Percentiles rank a stretch among this genome's conserved stretches.
These are phyloP conservation scores for Aethionema arabicum DNA, from an alignment of 345 rosid species.

Conservation along the genomic window DNA sequence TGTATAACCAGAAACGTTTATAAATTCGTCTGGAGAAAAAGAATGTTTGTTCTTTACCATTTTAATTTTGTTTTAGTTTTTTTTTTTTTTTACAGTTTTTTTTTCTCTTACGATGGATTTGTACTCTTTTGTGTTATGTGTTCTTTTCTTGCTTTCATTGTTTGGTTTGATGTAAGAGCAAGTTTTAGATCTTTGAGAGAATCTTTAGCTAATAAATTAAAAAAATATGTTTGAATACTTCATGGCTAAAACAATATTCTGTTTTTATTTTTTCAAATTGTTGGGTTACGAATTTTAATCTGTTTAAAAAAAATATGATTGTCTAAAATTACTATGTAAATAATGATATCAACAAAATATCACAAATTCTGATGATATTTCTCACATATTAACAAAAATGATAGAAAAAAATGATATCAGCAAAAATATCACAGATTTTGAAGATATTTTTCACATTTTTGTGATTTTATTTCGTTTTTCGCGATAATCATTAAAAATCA, in stretches of 20 bases:
- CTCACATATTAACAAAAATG: no score
- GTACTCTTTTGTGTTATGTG: background rate
- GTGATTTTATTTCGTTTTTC: no score
- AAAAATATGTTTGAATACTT: background rate
- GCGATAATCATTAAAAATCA: no score
- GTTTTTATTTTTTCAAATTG: no score
- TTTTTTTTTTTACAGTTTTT: constrained; percentile 11
- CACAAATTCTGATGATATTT: no score
- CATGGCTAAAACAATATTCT: background rate
- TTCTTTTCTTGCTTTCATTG: constrained; percentile 8
- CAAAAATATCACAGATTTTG: no score
- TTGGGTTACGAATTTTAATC: no score
- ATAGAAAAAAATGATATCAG: no score
- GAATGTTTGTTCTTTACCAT: background rate
- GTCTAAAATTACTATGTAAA: no score
- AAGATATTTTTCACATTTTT: no score
- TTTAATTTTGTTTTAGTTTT: constrained; percentile 16
- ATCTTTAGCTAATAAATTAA: background rate
- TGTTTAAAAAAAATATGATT: no score
- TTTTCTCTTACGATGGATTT: constrained; percentile 19
- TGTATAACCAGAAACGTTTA: constrained; percentile 27
- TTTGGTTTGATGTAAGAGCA: constrained; percentile 23
- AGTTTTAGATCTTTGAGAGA: constrained; percentile 10
- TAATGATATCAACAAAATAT: no score
- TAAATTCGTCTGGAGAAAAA: constrained; percentile 17